Evolutionary conservation across 2,329 filamentous ascomycete genomes (phyloP).

Genomic region (Apiospora aurea): DNA sequence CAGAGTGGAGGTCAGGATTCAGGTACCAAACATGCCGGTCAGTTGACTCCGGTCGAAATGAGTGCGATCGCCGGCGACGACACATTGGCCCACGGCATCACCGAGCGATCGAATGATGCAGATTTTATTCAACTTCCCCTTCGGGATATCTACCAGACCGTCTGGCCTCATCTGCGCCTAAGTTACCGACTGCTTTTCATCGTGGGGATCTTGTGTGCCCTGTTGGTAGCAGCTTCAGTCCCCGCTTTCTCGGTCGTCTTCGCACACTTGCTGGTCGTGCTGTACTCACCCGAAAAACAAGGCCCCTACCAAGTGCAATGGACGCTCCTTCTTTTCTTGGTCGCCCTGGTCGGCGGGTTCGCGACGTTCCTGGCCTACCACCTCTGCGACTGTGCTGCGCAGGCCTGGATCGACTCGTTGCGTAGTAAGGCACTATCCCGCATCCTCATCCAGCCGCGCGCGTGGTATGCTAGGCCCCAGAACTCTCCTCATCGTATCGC

Average conservation of each 20-base stretch:
- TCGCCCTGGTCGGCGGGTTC: slow-evolving; percentile 72
- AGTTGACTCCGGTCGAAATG: neutral
- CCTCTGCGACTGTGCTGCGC: slow-evolving; percentile 73
- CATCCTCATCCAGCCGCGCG: slow-evolving; percentile 76
- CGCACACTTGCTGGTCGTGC: slow-evolving; percentile 73
- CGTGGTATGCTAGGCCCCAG: slow-evolving; percentile 77
- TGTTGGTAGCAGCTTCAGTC: slow-evolving; percentile 70
- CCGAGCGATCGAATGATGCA: neutral
- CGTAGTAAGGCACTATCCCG: slow-evolving; percentile 71
- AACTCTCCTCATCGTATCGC: slow-evolving; percentile 71
- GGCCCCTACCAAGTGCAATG: slow-evolving; percentile 64
- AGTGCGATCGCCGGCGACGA: neutral
- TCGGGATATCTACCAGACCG: slow-evolving; percentile 66
- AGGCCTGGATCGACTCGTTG: slow-evolving; percentile 78
- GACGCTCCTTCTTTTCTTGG: slow-evolving; percentile 71
- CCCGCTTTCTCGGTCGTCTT: slow-evolving; percentile 81
- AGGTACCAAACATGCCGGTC: no score
- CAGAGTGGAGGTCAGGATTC: neutral
- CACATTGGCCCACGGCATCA: no score
- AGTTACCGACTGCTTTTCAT: slow-evolving; percentile 62
- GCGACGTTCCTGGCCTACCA: slow-evolving; percentile 73
- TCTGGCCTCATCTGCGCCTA: slow-evolving; percentile 70
- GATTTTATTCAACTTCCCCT: slow-evolving; percentile 44
- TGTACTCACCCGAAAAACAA: slow-evolving; percentile 63
- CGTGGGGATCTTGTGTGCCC: slow-evolving; percentile 65